phyloP scores from a whole-genome alignment of 345 rosid species.

The Rhodomyrtus tomentosa region DNA sequence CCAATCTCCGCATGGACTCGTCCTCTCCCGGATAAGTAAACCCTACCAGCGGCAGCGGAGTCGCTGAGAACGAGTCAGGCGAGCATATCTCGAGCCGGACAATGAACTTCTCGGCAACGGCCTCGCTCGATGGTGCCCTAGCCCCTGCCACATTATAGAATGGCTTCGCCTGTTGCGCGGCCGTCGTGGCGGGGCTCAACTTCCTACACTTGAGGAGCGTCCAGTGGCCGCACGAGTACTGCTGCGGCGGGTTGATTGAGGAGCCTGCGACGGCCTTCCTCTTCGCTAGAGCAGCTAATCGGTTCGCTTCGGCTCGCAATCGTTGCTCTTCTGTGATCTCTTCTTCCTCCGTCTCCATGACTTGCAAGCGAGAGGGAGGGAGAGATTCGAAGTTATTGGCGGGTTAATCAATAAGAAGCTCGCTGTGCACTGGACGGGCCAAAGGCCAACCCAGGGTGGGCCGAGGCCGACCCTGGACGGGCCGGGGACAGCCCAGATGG shows the following conservation, averaged over 20 bases:
- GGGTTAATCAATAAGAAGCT: not conserved
- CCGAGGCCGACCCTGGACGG: not conserved
- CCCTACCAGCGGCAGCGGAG: constrained; percentile 37
- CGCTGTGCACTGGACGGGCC: not conserved
- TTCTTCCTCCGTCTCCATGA: constrained; percentile 4
- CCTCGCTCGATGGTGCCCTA: not conserved
- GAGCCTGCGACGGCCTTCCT: constrained; percentile 34
- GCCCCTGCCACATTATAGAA: not conserved
- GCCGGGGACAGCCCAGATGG: not conserved
- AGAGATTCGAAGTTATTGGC: not conserved
- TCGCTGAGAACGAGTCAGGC: constrained; percentile 68
- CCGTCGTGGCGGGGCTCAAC: not conserved
- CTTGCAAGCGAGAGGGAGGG: not conserved
- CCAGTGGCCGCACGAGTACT: constrained; percentile 23
- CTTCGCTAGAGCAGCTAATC: constrained; percentile 43
- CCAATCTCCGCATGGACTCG: constrained; percentile 38
- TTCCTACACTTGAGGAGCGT: constrained; percentile 66
- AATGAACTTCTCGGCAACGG: constrained; percentile 28
- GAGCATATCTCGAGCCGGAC: constrained; percentile 82
- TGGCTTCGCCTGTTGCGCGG: not conserved
- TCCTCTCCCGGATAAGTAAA: constrained; percentile 52
- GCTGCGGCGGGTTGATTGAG: constrained; percentile 11
- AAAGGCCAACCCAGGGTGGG: not conserved
- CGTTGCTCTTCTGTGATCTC: constrained; percentile 49
- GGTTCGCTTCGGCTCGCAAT: constrained; percentile 46